These are phyloP conservation scores for Lophium mytilinum DNA, from an alignment of 495 filamentous ascomycete genomes.

Conservation along the genomic window DNA sequence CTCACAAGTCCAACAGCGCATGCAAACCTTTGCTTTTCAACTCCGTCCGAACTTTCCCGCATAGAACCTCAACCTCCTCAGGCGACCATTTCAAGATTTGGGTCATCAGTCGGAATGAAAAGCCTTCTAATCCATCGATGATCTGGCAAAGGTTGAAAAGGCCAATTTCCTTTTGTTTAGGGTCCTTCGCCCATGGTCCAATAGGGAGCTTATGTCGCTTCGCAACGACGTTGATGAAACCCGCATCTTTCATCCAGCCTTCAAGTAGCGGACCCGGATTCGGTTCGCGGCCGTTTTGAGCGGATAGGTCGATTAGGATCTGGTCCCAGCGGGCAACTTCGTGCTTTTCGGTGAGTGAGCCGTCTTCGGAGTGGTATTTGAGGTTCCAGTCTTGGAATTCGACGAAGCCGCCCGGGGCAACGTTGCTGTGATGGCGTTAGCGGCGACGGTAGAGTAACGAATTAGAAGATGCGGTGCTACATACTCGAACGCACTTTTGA, in stretches of 20 bases:
- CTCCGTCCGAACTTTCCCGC: constrained; percentile 13
- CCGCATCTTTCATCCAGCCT: constrained; percentile 20
- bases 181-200: constrained; percentile 19
- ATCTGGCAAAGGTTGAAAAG: constrained; percentile 17
- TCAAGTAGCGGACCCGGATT: constrained; percentile 15
- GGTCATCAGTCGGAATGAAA: constrained; percentile 20
- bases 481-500: constrained; percentile 5
- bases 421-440: neutral
- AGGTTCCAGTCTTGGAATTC: constrained; percentile 22
- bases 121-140: constrained; percentile 12
- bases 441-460: neutral
- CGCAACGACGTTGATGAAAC: constrained; percentile 25
- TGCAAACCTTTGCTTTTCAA: constrained; percentile 17
- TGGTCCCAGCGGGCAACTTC: constrained; percentile 1
- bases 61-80: constrained; percentile 16
- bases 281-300: constrained; percentile 7
- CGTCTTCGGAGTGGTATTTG: constrained; percentile 23
- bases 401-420: constrained; percentile 16
- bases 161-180: constrained; percentile 14
- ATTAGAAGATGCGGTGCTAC: neutral
- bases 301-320: neutral
- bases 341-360: constrained; percentile 7
- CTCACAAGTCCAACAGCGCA: constrained; percentile 13
- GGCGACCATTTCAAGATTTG: constrained; percentile 7
- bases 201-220: constrained; percentile 11